Conservation (phyloP, 2,329 filamentous ascomycete species). For the Xylaria sp. region DNA sequence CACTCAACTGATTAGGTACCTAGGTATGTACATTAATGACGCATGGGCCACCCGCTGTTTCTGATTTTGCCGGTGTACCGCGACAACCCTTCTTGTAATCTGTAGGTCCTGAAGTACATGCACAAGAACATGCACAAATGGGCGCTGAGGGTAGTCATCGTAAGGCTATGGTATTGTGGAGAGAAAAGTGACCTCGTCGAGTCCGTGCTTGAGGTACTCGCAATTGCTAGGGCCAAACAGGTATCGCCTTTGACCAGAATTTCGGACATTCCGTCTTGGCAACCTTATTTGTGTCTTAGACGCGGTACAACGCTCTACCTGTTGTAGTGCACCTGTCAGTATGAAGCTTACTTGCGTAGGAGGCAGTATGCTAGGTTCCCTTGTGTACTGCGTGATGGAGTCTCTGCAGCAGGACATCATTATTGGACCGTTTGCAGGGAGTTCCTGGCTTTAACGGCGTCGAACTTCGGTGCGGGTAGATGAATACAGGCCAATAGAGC, state of each 20-base stretch:
- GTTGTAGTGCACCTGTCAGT: neutral
- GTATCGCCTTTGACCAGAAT: neutral
- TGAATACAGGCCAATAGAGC: neutral
- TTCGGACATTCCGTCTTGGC: slow-evolving; percentile 31
- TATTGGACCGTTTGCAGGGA: neutral
- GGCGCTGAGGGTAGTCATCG: no score
- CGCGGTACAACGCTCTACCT: neutral
- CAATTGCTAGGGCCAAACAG: neutral
- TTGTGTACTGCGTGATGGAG: neutral
- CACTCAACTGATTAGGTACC: no score
- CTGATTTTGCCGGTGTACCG: no score
- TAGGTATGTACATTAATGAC: no score
- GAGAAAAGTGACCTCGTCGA: neutral
- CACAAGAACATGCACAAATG: no score
- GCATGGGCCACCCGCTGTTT: no score
- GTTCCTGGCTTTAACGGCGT: neutral
- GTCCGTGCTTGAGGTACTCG: neutral
- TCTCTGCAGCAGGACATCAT: neutral
- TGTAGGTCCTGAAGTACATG: no score
- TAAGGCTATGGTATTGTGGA: no score
- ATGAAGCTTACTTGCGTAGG: no score
- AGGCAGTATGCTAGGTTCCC: no score
- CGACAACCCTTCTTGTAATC: no score
- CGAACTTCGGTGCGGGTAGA: no score
- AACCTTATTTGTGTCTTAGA: slow-evolving; percentile 21